Conservation (phyloP, 2,329 filamentous ascomycete genomes). For the Colletotrichum karsti region DNA sequence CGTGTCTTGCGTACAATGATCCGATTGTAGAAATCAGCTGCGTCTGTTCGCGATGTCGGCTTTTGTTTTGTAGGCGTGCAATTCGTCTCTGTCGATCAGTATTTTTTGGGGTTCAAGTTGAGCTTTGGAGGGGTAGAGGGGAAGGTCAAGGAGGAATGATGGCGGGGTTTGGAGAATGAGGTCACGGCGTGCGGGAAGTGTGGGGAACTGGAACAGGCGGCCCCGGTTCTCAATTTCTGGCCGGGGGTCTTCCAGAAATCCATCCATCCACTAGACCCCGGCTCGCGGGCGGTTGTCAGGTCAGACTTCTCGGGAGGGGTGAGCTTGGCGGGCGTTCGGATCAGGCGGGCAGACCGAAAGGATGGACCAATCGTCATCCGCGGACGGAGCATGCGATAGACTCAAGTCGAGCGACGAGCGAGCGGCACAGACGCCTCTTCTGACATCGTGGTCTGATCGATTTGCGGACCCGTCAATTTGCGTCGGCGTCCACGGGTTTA, state of each 20-base stretch:
- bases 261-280: background rate
- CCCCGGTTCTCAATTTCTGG: background rate
- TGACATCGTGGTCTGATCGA: background rate
- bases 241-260: background rate
- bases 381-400: background rate
- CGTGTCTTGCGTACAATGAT: background rate
- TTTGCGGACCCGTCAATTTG: background rate
- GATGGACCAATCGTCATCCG: slow-evolving; percentile 5
- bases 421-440: background rate
- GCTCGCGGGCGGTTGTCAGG: slow-evolving; percentile 1
- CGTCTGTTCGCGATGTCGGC: background rate
- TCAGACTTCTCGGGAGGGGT: background rate
- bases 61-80: background rate
- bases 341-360: slow-evolving; percentile 2
- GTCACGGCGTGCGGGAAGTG: slow-evolving; percentile 11
- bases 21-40: background rate
- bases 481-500: background rate
- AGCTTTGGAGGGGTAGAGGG: slow-evolving; percentile 4
- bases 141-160: background rate
- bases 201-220: background rate
- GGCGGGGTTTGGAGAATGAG: slow-evolving; percentile 22
- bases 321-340: background rate
- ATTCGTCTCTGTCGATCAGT: background rate
- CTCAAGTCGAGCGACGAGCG: background rate
- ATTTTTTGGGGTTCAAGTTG: background rate